Conservation (phyloP, 1,284 basidiomycete species). For the Tranzscheliella williamsii region DNA sequence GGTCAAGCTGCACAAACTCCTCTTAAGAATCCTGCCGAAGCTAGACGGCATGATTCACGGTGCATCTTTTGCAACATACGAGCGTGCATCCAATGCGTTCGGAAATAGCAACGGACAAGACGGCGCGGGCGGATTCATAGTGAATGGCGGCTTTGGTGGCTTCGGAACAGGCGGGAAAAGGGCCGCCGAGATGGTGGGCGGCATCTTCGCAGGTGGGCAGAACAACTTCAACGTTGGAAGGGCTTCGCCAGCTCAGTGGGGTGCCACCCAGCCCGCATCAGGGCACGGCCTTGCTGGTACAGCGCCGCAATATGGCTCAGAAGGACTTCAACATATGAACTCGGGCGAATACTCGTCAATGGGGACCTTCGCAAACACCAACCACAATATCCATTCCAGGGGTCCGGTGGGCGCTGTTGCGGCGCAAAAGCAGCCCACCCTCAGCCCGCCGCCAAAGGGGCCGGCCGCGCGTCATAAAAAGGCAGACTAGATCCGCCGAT, state of each 20-base stretch:
- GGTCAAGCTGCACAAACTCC: constrained; percentile 31
- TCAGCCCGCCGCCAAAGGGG: not conserved
- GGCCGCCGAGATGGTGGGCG: constrained; percentile 42
- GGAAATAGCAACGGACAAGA: constrained; percentile 5
- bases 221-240: not conserved
- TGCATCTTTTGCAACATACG: constrained; percentile 17
- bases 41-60: constrained; percentile 12
- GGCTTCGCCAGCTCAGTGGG: not conserved
- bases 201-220: constrained; percentile 14
- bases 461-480: not conserved
- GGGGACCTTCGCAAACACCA: not conserved
- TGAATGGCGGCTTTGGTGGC: constrained; percentile 28
- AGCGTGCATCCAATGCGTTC: constrained; percentile 24
- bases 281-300: not conserved
- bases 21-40: constrained; percentile 13
- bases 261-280: not conserved
- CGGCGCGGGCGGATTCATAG: constrained; percentile 11
- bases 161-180: constrained; percentile 26
- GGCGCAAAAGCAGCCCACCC: not conserved
- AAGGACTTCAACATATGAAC: not conserved
- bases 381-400: not conserved
- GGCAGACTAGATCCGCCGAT: not conserved
- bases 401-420: not conserved
- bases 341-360: not conserved
- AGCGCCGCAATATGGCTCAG: not conserved